A percentile compares a stretch with the other conserved stretches of the same genome.
Evolutionary conservation across 495 filamentous ascomycete species (phyloP).

Genomic region (Clohesyomyces aquaticus): DNA sequence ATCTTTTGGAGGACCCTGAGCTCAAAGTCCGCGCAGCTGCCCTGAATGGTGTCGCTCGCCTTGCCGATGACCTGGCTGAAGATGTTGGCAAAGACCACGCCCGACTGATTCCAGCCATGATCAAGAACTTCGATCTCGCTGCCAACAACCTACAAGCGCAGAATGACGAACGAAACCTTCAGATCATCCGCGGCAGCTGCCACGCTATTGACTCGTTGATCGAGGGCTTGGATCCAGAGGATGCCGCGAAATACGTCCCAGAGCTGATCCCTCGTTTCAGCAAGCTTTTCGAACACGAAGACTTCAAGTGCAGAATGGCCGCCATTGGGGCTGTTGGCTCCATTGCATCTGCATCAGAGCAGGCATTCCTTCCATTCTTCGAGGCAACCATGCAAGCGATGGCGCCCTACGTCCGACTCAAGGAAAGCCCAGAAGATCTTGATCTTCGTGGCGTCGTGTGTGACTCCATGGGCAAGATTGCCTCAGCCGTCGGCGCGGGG

Average conservation of each 20-base stretch:
- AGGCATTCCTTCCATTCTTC: slow-evolving; percentile 88
- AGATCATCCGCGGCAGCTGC: slow-evolving; percentile 86
- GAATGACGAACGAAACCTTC: slow-evolving; percentile 66
- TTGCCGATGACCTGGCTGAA: slow-evolving; percentile 91
- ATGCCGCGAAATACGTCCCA: slow-evolving; percentile 77
- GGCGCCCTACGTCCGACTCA: slow-evolving; percentile 78
- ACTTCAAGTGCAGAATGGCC: slow-evolving; percentile 86
- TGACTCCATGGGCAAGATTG: slow-evolving; percentile 91
- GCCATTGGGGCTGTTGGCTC: slow-evolving; percentile 89
- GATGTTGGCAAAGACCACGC: slow-evolving; percentile 83
- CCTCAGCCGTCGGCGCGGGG: slow-evolving; percentile 80
- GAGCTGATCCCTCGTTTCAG: slow-evolving; percentile 83
- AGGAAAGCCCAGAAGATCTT: slow-evolving; percentile 87
- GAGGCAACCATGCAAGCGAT: slow-evolving; percentile 83
- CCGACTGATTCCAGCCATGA: slow-evolving; percentile 75
- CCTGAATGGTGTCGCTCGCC: slow-evolving; percentile 78
- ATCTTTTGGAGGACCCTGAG: slow-evolving; percentile 80
- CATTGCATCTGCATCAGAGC: slow-evolving; percentile 79
- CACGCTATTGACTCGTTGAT: slow-evolving; percentile 89
- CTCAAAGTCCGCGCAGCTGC: slow-evolving; percentile 82
- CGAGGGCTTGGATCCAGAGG: slow-evolving; percentile 82
- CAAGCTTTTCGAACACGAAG: slow-evolving; percentile 75
- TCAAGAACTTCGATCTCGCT: slow-evolving; percentile 85
- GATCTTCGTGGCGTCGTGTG: slow-evolving; percentile 85
- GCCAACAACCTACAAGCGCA: slow-evolving; percentile 53